Evolutionary conservation across 1,284 basidiomycete genomes (phyloP), one percentile per base, ranked within the genome.

Genomic region (Puccinia coronata): DNA sequence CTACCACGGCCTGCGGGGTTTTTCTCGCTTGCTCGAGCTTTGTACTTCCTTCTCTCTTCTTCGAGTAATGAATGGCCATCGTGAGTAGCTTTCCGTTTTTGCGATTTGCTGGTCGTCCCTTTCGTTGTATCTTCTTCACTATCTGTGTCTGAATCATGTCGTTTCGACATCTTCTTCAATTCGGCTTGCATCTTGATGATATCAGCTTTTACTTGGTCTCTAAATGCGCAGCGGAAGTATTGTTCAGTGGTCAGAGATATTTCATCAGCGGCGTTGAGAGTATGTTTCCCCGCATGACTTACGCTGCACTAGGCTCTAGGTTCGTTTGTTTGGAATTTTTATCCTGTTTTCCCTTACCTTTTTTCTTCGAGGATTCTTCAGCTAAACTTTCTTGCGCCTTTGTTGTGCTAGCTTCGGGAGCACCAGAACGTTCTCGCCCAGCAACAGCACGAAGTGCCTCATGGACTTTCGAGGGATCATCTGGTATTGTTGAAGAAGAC

Each of bases 131-230:
- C 23, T 47, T 41, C 23, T 53, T 71, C 77, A 57, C 57, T 39
- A 12, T 80, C 77, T 36, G 67, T 49, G 25, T 65, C 77, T 25
- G 67, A 80, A 28, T 61, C 77, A 59, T 49, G 49, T 55, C 67
- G 43, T 16, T 71, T 80, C 23, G 51, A 43, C 25, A 67, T 51
- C 83, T 90, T 92, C 36, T 92, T 91, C 80, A 98, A 92, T 76
- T 95, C 92, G 3, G 91, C 91, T 86, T 97, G 93, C 90, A 97
- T 93, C 83, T 90, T 91, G 84, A 91, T 92, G 80, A 97, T 95
- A 86, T 96, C 92, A 6, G 90, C 89, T 84, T 91, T 90, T 36
- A 92, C 91, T 12, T 90, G 87, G 47, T 89, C 89, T 70, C 92
- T 94, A 83, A 59, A 31, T 67, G 34, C 31, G 34, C 9, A 23